A percentile compares a stretch with the other conserved stretches of the same genome.
Conservation (phyloP, 177 flowering plant species). For the Tripterygium wilfordii region DNA sequence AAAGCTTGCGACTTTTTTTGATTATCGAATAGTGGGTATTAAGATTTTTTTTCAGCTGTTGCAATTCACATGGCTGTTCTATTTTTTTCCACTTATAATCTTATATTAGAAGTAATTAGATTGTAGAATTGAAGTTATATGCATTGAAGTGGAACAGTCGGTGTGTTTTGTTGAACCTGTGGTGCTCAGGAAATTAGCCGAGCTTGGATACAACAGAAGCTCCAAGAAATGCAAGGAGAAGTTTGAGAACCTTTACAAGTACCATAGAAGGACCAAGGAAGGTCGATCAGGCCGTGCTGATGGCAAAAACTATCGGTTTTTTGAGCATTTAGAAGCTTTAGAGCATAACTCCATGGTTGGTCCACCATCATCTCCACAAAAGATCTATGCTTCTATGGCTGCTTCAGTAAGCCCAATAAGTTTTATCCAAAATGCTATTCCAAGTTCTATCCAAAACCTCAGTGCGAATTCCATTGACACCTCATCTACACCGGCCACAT, state of each 20-base stretch:
- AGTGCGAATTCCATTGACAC: constrained; percentile 10
- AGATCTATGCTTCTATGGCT: constrained; percentile 1
- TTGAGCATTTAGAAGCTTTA: constrained; percentile 72
- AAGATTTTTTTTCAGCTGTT: no score
- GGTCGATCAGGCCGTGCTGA: constrained; percentile 47
- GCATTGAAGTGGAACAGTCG: no score
- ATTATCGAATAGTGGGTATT: no score
- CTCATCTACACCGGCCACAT: constrained; percentile 25
- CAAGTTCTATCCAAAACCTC: constrained; percentile 10
- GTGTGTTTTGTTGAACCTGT: neutral
- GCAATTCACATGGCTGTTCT: no score
- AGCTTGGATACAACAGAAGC: constrained; percentile 66
- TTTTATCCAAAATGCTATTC: constrained; percentile 12
- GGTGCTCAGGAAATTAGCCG: constrained; percentile 76
- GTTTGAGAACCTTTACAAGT: constrained; percentile 84
- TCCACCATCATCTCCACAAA: constrained; percentile 8
- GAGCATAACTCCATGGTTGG: no score
- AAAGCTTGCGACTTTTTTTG: no score
- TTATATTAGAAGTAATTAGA: no score
- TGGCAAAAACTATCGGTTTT: constrained; percentile 66
- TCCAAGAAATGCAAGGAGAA: constrained; percentile 92
- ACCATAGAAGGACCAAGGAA: constrained; percentile 72
- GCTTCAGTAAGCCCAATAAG: constrained; percentile 8
- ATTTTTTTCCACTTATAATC: no score
- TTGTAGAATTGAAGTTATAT: no score